These are phyloP conservation scores for Globisporangium camurandrum DNA, from an alignment of 352 stramenopile genomes.

Conservation along the genomic window DNA sequence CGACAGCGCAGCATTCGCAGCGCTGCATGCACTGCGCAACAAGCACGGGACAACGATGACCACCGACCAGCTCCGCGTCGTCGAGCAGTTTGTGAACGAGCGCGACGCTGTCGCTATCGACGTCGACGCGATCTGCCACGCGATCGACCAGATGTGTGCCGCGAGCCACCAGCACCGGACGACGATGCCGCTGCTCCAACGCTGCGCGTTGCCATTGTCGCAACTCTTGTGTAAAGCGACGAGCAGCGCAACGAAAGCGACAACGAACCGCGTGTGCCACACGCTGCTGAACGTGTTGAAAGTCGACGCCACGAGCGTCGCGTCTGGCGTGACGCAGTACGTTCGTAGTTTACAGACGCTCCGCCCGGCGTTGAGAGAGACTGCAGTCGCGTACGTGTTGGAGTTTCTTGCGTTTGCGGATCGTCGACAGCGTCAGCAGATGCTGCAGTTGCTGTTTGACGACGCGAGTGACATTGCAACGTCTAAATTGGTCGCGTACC, in stretches of 20 bases:
- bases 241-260: slow-evolving; percentile 42
- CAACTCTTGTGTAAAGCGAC: slow-evolving; percentile 31
- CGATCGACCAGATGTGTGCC: slow-evolving; percentile 35
- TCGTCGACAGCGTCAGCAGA: slow-evolving; percentile 28
- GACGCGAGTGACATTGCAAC: slow-evolving; percentile 73
- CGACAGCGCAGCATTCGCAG: slow-evolving; percentile 25
- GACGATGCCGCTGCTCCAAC: slow-evolving; percentile 29
- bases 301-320: slow-evolving; percentile 33
- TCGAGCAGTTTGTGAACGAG: slow-evolving; percentile 35
- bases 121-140: slow-evolving; percentile 22
- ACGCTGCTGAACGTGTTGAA: slow-evolving; percentile 57
- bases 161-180: slow-evolving; percentile 39
- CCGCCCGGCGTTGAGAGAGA: slow-evolving; percentile 49
- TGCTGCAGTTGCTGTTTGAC: slow-evolving; percentile 54
- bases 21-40: slow-evolving; percentile 25
- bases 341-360: slow-evolving; percentile 37
- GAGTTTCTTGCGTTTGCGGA: slow-evolving; percentile 64
- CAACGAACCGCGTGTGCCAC: slow-evolving; percentile 58
- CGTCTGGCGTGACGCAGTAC: slow-evolving; percentile 32
- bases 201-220: slow-evolving; percentile 30
- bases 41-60: slow-evolving; percentile 35
- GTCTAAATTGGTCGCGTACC: slow-evolving; percentile 55
- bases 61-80: slow-evolving; percentile 39
- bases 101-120: slow-evolving; percentile 5
- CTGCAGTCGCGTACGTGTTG: slow-evolving; percentile 46